phyloP scores from a whole-genome alignment of 768 basidiomycete genomes.

The Clitopilus passeckerianus region DNA sequence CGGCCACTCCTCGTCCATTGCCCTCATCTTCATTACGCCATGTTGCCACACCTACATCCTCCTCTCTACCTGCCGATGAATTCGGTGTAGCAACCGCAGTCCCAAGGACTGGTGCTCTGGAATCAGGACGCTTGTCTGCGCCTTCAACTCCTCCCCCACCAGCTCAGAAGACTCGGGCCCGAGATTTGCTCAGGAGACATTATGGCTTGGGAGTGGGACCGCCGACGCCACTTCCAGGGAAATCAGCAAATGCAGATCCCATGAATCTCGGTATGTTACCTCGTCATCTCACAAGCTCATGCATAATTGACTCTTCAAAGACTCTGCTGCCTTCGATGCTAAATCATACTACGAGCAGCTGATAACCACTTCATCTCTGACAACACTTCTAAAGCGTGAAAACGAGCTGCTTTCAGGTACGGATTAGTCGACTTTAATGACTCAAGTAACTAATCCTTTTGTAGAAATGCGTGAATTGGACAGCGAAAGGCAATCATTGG shows the following conservation, averaged over 20 bases:
- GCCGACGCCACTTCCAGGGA: conserved; percentile 55
- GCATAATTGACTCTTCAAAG: conserved; percentile 27
- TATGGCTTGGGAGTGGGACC: conserved; percentile 80
- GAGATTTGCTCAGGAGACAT: conserved; percentile 79
- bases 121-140: conserved; percentile 23
- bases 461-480: conserved; percentile 85
- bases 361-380: conserved; percentile 75
- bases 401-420: conserved; percentile 75
- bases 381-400: conserved; percentile 69
- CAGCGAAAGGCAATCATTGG: conserved; percentile 83
- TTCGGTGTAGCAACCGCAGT: conserved; percentile 1
- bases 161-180: conserved; percentile 51
- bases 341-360: conserved; percentile 82
- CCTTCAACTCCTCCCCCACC: conserved; percentile 23
- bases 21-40: conserved; percentile 43
- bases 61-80: conserved; percentile 12
- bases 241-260: conserved; percentile 58
- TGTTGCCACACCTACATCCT: conserved; percentile 24
- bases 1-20: conserved; percentile 23
- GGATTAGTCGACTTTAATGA: not conserved
- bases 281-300: not conserved
- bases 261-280: conserved; percentile 70
- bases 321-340: conserved; percentile 79
- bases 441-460: not conserved
- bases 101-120: conserved; percentile 2